Evolutionary conservation across 768 basidiomycete genomes (phyloP).

Genomic region (Lepiota brunneoincarnata): DNA sequence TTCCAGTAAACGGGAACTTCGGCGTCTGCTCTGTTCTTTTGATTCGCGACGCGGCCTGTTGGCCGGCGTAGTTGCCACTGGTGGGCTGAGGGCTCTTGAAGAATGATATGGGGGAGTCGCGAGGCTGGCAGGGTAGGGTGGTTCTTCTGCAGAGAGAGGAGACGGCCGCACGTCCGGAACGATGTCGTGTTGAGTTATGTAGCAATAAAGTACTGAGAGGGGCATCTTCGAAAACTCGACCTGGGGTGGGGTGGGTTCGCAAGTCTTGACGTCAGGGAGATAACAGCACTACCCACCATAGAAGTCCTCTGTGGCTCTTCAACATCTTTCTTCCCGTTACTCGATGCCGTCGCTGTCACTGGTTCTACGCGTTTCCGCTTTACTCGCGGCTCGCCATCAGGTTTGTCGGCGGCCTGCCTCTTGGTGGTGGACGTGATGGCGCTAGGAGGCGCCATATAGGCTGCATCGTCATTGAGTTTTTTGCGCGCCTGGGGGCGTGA

Average conservation of each 20-base stretch:
- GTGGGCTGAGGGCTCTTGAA: constrained; percentile 53
- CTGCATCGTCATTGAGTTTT: constrained; percentile 65
- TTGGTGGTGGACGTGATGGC: constrained; percentile 49
- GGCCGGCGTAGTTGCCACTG: constrained; percentile 49
- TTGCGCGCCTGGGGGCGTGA: constrained; percentile 63
- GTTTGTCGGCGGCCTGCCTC: constrained; percentile 63
- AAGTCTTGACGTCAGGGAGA: not conserved
- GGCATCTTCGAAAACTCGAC: constrained; percentile 76
- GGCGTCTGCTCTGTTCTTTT: constrained; percentile 55
- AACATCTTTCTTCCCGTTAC: constrained; percentile 31
- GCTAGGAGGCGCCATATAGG: constrained; percentile 60
- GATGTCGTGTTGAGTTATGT: constrained; percentile 71
- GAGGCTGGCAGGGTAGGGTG: constrained; percentile 65
- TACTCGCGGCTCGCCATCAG: constrained; percentile 69
- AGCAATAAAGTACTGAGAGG: constrained; percentile 61
- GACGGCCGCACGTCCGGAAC: constrained; percentile 70
- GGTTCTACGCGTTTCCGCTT: constrained; percentile 72
- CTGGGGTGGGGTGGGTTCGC: constrained; percentile 33
- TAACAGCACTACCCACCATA: constrained; percentile 31
- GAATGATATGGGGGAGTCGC: constrained; percentile 43
- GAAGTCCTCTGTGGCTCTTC: constrained; percentile 39
- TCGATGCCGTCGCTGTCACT: constrained; percentile 20
- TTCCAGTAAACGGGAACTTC: constrained; percentile 73
- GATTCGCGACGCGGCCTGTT: constrained; percentile 73
- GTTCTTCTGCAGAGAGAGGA: constrained; percentile 63